Evolutionary conservation across 495 filamentous ascomycete genomes (phyloP).

Genomic region (Lepraria neglecta): DNA sequence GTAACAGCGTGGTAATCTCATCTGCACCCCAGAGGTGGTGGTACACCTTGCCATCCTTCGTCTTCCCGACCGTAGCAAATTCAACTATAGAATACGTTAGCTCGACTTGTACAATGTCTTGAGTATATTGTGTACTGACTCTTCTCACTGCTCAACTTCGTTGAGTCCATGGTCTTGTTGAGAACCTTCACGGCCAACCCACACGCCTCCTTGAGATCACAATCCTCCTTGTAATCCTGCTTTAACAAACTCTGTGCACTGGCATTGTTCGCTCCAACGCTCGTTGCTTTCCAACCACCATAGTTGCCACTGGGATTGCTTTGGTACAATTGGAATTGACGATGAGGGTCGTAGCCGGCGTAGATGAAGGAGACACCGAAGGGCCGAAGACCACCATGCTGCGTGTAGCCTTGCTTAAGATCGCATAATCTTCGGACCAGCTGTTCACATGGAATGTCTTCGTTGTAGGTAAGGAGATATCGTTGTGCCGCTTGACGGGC

Average conservation of each 20-base stretch:
- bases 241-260: constrained; percentile 96
- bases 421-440: constrained; percentile 95
- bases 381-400: constrained; percentile 93
- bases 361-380: constrained; percentile 99
- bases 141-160: constrained; percentile 97
- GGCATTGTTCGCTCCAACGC: constrained; percentile 95
- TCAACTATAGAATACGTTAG: constrained; percentile 57
- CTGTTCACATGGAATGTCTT: constrained; percentile 99
- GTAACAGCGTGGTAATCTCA: constrained; percentile 89
- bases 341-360: constrained; percentile 88
- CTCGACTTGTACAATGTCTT: background rate
- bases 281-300: constrained; percentile 98
- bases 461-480: constrained; percentile 98
- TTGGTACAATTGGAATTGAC: constrained; percentile 98
- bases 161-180: constrained; percentile 99
- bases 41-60: constrained; percentile 89
- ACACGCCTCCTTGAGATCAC: constrained; percentile 90
- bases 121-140: constrained; percentile 51
- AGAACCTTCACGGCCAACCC: constrained; percentile 97
- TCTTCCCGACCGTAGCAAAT: constrained; percentile 96
- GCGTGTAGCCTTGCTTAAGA: constrained; percentile 98
- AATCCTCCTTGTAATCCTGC: constrained; percentile 99
- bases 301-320: constrained; percentile 99
- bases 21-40: constrained; percentile 96
- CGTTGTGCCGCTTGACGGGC: constrained; percentile 92